Conservation (phyloP, 1,284 basidiomycete genomes). For the Leccinum huronense region DNA sequence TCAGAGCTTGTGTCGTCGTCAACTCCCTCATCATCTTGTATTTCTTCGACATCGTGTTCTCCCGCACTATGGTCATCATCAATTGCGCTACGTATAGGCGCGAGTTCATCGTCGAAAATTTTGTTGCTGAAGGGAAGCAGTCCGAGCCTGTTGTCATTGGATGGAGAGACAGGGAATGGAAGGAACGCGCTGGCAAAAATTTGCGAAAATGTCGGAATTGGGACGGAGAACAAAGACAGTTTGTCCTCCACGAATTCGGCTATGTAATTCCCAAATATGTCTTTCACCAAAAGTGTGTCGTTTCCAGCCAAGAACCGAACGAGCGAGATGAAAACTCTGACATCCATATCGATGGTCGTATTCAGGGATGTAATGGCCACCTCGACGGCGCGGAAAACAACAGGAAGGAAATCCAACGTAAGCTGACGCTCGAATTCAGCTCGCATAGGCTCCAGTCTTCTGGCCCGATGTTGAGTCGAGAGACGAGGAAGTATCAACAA, state of each 20-base stretch:
- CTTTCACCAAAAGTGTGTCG: constrained; percentile 19
- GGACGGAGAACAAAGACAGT: constrained; percentile 28
- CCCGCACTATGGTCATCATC: constrained; percentile 18
- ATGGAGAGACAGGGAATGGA: constrained; percentile 10
- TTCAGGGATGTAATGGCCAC: constrained; percentile 23
- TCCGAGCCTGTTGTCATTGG: constrained; percentile 16
- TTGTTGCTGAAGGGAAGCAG: constrained; percentile 53
- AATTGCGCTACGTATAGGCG: constrained; percentile 36
- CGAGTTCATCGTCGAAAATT: constrained; percentile 49
- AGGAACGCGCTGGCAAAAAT: constrained; percentile 25
- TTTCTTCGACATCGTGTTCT: background rate
- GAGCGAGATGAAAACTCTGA: constrained; percentile 48
- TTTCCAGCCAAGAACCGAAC: constrained; percentile 37
- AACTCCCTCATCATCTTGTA: constrained; percentile 19
- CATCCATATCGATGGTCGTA: constrained; percentile 47
- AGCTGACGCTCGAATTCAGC: constrained; percentile 34
- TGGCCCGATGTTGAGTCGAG: constrained; percentile 45
- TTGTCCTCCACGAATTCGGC: constrained; percentile 26
- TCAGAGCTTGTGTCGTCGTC: constrained; percentile 9
- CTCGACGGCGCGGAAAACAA: constrained; percentile 35
- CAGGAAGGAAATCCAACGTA: constrained; percentile 40
- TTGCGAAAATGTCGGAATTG: constrained; percentile 26
- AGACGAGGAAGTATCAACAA: constrained; percentile 42
- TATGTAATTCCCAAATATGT: constrained; percentile 36
- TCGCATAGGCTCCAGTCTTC: constrained; percentile 32